A percentile compares a stretch with the other conserved stretches of the same genome.
These are phyloP conservation scores for Claviceps pusilla DNA, from an alignment of 2,329 filamentous ascomycete species.

Conservation along the genomic window DNA sequence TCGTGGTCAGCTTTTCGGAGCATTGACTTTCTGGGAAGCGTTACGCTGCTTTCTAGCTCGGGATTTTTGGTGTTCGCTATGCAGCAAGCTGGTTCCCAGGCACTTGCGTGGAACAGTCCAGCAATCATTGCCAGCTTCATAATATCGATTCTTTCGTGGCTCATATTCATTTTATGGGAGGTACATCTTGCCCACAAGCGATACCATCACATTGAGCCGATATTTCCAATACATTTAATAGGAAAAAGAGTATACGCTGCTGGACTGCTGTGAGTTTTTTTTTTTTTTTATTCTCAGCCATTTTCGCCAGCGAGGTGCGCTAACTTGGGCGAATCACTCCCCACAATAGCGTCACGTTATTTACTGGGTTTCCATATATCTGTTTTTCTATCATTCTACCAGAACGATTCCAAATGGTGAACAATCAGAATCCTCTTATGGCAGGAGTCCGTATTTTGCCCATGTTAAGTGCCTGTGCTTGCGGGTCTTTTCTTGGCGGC, in stretches of 20 bases:
- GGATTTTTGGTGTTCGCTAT: slow-evolving; percentile 40
- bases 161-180: slow-evolving; percentile 37
- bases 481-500: slow-evolving; percentile 41
- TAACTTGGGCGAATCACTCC: background rate
- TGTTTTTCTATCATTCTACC: slow-evolving; percentile 43
- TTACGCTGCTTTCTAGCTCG: slow-evolving; percentile 35
- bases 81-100: slow-evolving; percentile 40
- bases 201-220: slow-evolving; percentile 30
- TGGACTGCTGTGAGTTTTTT: slow-evolving; percentile 30
- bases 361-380: slow-evolving; percentile 43
- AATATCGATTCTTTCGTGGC: slow-evolving; percentile 32
- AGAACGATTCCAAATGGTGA: slow-evolving; percentile 45
- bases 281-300: slow-evolving; percentile 2
- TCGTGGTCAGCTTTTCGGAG: slow-evolving; percentile 28
- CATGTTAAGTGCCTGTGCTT: slow-evolving; percentile 39
- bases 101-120: slow-evolving; percentile 35
- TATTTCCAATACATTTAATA: slow-evolving; percentile 38
- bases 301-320: background rate
- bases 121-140: slow-evolving; percentile 34
- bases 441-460: slow-evolving; percentile 44
- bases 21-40: slow-evolving; percentile 38
- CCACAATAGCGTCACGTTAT: slow-evolving; percentile 33
- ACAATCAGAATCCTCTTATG: slow-evolving; percentile 34
- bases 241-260: slow-evolving; percentile 34
- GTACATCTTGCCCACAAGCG: slow-evolving; percentile 24